Evolutionary conservation across 768 basidiomycete genomes (phyloP).

Genomic region (Boletus coccyginus): DNA sequence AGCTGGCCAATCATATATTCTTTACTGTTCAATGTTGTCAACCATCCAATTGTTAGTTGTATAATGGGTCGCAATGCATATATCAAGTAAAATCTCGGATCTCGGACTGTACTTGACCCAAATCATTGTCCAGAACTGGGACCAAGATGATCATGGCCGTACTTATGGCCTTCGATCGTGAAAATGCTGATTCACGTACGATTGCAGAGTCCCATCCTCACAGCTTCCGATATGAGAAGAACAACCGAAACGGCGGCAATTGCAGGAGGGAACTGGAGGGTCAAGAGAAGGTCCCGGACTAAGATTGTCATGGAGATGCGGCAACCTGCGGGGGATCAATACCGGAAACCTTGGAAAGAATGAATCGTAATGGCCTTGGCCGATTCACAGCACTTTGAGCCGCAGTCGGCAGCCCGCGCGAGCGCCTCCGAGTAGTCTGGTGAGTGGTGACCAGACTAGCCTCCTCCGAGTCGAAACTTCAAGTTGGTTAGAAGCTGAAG

Average conservation of each 20-base stretch:
- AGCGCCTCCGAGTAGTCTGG: too few relatives aligned
- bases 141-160: constrained; percentile 67
- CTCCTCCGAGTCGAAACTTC: too few relatives aligned
- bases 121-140: not conserved
- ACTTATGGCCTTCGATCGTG: too few relatives aligned
- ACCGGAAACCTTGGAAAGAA: constrained; percentile 26
- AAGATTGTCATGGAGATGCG: constrained; percentile 27
- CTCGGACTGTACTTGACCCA: not conserved
- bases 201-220: too few relatives aligned
- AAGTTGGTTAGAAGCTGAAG: too few relatives aligned
- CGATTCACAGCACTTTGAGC: not conserved
- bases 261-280: constrained; percentile 42
- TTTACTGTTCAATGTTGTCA: too few relatives aligned
- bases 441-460: too few relatives aligned
- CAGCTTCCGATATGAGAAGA: constrained; percentile 43
- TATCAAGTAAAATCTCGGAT: constrained; percentile 46
- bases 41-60: constrained; percentile 36
- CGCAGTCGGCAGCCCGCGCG: too few relatives aligned
- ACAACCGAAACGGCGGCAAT: constrained; percentile 39
- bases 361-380: constrained; percentile 22
- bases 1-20: too few relatives aligned
- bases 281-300: constrained; percentile 31
- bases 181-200: too few relatives aligned
- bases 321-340: constrained; percentile 31
- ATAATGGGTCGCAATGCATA: constrained; percentile 65